Percentiles rank a stretch among this genome's conserved stretches.
Conservation (phyloP, 129 eudicot species). For the Sambucus nigra region DNA sequence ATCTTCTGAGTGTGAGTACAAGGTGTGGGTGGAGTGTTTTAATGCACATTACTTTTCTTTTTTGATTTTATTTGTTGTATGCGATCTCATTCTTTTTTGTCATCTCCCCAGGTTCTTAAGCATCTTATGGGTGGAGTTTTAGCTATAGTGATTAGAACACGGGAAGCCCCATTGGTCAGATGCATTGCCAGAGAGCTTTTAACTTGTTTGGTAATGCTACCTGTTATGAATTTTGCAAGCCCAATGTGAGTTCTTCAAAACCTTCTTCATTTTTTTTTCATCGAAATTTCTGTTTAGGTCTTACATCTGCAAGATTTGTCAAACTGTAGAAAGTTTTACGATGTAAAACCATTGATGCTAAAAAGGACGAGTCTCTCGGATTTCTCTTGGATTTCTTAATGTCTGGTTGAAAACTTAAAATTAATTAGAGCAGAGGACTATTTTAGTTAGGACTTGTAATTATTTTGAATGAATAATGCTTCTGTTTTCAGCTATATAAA, state of each 20-base stretch:
- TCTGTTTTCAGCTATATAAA: too few species aligned
- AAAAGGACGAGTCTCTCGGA: not conserved
- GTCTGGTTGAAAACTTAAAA: too few species aligned
- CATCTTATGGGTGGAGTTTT: conserved; percentile 70
- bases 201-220: conserved; percentile 87
- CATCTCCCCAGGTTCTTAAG: conserved; percentile 59
- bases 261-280: not conserved
- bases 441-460: too few species aligned
- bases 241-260: conserved; percentile 55
- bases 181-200: conserved; percentile 86
- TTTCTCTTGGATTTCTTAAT: not conserved
- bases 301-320: not conserved
- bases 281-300: not conserved
- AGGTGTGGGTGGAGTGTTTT: conserved; percentile 73
- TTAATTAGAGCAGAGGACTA: not conserved
- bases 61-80: conserved; percentile 8
- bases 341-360: not conserved
- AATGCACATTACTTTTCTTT: conserved; percentile 4
- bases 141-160: conserved; percentile 76
- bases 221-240: conserved; percentile 82
- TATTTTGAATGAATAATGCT: too few species aligned
- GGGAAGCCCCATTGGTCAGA: conserved; percentile 90
- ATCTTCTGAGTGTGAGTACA: conserved; percentile 95
- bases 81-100: conserved; percentile 19
- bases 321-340: not conserved